A percentile compares a stretch with the other conserved stretches of the same genome.
Evolutionary conservation across 306 rosid species (phyloP).

Genomic region (Geum urbanum): DNA sequence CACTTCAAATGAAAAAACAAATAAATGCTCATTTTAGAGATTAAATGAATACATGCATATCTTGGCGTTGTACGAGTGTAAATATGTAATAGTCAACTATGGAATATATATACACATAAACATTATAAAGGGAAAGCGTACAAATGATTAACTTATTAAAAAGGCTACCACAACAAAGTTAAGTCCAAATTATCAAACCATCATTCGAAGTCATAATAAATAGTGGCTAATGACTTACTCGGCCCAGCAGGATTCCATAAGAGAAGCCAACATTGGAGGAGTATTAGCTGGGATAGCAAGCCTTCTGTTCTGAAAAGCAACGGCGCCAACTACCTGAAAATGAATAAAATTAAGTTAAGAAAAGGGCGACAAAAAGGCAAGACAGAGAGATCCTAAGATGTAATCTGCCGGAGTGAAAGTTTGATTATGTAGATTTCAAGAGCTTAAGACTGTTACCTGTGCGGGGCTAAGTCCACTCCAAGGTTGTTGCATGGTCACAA

Average conservation of each 20-base stretch:
- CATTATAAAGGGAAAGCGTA: too few relatives aligned
- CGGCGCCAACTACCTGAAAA: conserved; percentile 91
- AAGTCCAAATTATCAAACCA: neutral
- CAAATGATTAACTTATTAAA: neutral
- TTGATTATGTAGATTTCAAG: neutral
- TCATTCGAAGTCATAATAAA: neutral
- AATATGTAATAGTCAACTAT: too few relatives aligned
- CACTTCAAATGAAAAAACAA: conserved; percentile 43
- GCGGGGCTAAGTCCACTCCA: conserved; percentile 90
- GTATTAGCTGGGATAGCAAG: conserved; percentile 66
- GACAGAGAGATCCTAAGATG: neutral
- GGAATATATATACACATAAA: too few relatives aligned
- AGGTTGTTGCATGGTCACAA: conserved; percentile 86
- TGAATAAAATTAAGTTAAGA: conserved; percentile 12
- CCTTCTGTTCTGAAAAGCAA: conserved; percentile 91
- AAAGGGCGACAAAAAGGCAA: neutral
- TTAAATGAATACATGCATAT: neutral
- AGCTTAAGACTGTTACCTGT: conserved; percentile 49
- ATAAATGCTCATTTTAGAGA: conserved; percentile 18
- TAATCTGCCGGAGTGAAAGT: neutral
- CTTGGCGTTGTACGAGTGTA: too few relatives aligned
- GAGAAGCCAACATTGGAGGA: conserved; percentile 69
- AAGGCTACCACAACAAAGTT: neutral
- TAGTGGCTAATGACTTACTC: conserved; percentile 52
- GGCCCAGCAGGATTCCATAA: conserved; percentile 95